phyloP scores from a whole-genome alignment of 2,329 filamentous ascomycete genomes.

The Pyrenophora teres region DNA sequence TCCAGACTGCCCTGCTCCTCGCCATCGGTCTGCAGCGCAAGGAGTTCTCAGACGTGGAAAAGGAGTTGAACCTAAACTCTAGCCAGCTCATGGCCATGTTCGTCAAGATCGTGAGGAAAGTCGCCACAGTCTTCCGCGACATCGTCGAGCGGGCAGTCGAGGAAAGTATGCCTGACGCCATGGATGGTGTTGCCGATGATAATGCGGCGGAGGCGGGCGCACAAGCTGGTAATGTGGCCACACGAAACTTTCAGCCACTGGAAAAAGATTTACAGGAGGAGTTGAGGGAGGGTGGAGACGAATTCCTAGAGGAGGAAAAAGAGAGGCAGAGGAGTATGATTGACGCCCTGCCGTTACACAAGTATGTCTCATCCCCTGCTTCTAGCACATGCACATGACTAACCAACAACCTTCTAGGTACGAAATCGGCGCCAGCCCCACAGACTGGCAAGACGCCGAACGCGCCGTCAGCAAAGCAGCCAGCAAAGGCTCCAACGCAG shows the following conservation, averaged over 20 bases:
- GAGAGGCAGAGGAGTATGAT: slow-evolving; percentile 87
- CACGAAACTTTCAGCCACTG: slow-evolving; percentile 71
- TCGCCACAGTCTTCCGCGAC: slow-evolving; percentile 75
- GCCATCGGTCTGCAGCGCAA: slow-evolving; percentile 88
- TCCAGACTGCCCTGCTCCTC: slow-evolving; percentile 87
- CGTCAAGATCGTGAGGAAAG: slow-evolving; percentile 91
- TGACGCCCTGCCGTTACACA: slow-evolving; percentile 85
- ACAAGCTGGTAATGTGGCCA: slow-evolving; percentile 56
- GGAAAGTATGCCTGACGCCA: slow-evolving; percentile 53
- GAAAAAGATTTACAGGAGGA: slow-evolving; percentile 76
- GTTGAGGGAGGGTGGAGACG: slow-evolving; percentile 79
- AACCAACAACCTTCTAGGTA: slow-evolving; percentile 40
- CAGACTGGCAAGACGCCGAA: slow-evolving; percentile 68
- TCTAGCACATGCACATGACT: neutral
- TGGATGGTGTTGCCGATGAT: slow-evolving; percentile 35
- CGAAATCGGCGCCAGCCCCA: slow-evolving; percentile 54
- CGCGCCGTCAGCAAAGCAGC: slow-evolving; percentile 66
- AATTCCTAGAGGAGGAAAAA: slow-evolving; percentile 68
- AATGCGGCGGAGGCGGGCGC: slow-evolving; percentile 54
- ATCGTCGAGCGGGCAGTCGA: slow-evolving; percentile 72
- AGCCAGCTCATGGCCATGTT: slow-evolving; percentile 94
- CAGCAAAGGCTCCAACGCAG: slow-evolving; percentile 53
- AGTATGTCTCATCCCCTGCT: slow-evolving; percentile 58
- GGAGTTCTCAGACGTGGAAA: slow-evolving; percentile 77
- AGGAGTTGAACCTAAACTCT: slow-evolving; percentile 73